phyloP scores from a whole-genome alignment of 2,329 filamentous ascomycete species.

The Hymenoscyphus occultus region DNA sequence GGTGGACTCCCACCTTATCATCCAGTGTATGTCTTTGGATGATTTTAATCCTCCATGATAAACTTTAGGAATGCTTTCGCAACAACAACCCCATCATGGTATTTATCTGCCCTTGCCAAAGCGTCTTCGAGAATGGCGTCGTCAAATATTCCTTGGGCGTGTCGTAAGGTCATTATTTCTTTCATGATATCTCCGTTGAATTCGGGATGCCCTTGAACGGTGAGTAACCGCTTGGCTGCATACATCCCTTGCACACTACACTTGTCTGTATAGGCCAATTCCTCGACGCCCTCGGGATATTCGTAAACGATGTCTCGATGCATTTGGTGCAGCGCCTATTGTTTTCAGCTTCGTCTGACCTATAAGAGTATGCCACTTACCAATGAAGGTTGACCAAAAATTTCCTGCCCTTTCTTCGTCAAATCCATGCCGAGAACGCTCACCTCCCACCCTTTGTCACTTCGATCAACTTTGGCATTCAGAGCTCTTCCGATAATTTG shows the following conservation, averaged over 20 bases:
- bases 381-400: conserved; percentile 66
- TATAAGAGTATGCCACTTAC: conserved; percentile 36
- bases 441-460: conserved; percentile 75
- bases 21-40: not conserved
- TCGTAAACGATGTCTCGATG: conserved; percentile 73
- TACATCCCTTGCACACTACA: conserved; percentile 84
- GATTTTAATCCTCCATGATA: conserved; percentile 51
- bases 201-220: conserved; percentile 85
- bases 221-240: conserved; percentile 60
- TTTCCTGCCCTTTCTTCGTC: conserved; percentile 64
- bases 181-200: conserved; percentile 70
- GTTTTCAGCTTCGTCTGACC: conserved; percentile 6
- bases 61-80: conserved; percentile 75
- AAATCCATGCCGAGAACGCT: conserved; percentile 68
- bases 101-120: conserved; percentile 59
- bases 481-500: conserved; percentile 77
- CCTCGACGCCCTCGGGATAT: conserved; percentile 59
- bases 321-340: conserved; percentile 75
- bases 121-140: conserved; percentile 68
- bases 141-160: conserved; percentile 64
- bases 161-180: conserved; percentile 64
- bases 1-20: not conserved
- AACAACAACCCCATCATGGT: conserved; percentile 78
- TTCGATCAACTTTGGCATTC: conserved; percentile 63
- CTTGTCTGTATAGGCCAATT: conserved; percentile 60